These are phyloP conservation scores for Candida odintsovae DNA, from an alignment of 805 yeast species.

Conservation along the genomic window DNA sequence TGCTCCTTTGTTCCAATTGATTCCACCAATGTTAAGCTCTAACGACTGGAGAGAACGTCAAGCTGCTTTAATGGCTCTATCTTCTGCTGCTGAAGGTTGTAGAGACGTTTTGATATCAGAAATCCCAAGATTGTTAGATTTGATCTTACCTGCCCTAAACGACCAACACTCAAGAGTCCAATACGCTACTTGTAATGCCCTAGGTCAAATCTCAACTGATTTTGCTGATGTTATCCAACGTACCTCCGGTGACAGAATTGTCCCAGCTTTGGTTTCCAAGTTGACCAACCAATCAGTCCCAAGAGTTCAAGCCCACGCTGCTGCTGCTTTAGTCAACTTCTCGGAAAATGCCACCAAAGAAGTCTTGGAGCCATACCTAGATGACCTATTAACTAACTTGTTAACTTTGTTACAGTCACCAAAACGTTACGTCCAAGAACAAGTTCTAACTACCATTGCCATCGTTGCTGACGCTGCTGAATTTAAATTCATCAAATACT, in stretches of 20 bases:
- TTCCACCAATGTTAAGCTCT: constrained; percentile 78
- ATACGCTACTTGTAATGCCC: constrained; percentile 93
- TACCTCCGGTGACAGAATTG: constrained; percentile 67
- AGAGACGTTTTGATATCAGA: constrained; percentile 79
- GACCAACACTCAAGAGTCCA: constrained; percentile 94
- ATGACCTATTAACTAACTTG: constrained; percentile 67
- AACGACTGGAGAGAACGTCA: constrained; percentile 90
- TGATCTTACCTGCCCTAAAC: constrained; percentile 77
- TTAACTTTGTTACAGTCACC: constrained; percentile 76
- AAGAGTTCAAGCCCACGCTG: constrained; percentile 96
- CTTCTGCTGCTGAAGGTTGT: constrained; percentile 97
- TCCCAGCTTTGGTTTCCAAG: constrained; percentile 85
- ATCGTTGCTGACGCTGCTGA: constrained; percentile 97
- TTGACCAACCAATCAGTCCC: constrained; percentile 70
- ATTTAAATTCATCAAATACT: constrained; percentile 80
- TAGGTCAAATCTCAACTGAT: constrained; percentile 96
- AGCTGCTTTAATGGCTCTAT: constrained; percentile 94
- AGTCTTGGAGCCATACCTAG: constrained; percentile 87
- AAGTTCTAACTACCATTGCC: constrained; percentile 93
- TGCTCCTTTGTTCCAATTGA: constrained; percentile 76
- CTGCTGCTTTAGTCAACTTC: constrained; percentile 96
- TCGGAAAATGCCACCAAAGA: constrained; percentile 88
- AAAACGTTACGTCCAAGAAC: constrained; percentile 93
- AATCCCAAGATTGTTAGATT: constrained; percentile 73
- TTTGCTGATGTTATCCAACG: constrained; percentile 86